Conservation (phyloP, 1,284 basidiomycete species). For the Chalciporus sp. region DNA sequence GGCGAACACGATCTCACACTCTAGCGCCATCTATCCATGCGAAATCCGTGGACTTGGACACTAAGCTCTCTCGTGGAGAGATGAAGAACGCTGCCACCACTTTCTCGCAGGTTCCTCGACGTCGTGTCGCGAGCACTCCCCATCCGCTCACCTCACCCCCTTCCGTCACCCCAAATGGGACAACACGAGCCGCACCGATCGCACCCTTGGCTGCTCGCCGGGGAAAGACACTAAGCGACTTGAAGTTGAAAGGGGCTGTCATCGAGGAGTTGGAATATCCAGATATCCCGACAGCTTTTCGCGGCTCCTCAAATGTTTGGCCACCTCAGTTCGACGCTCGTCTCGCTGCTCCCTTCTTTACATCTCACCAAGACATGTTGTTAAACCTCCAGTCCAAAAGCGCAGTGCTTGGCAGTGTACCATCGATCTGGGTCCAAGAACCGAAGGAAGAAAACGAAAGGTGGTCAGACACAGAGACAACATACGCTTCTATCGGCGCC, state of each 20-base stretch:
- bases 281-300: slow-evolving; percentile 62
- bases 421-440: slow-evolving; percentile 21
- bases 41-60: slow-evolving; percentile 12
- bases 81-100: neutral
- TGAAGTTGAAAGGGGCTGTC: slow-evolving; percentile 39
- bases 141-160: neutral
- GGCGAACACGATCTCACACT: slow-evolving; percentile 3
- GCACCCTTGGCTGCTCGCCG: slow-evolving; percentile 52
- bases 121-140: slow-evolving; percentile 2
- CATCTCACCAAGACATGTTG: slow-evolving; percentile 60
- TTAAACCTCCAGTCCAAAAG: slow-evolving; percentile 47
- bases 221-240: slow-evolving; percentile 48
- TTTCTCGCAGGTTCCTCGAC: neutral
- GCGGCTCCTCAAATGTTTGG: slow-evolving; percentile 53
- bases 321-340: slow-evolving; percentile 42
- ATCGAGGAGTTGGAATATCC: slow-evolving; percentile 47
- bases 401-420: slow-evolving; percentile 29
- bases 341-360: slow-evolving; percentile 28
- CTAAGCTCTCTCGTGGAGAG: slow-evolving; percentile 10
- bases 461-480: neutral
- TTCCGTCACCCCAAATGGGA: neutral
- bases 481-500: slow-evolving; percentile 4
- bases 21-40: slow-evolving; percentile 1
- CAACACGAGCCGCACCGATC: slow-evolving; percentile 17
- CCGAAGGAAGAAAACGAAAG: neutral